Evolutionary conservation across 768 basidiomycete genomes (phyloP).

Genomic region (Tulasnella sp.): DNA sequence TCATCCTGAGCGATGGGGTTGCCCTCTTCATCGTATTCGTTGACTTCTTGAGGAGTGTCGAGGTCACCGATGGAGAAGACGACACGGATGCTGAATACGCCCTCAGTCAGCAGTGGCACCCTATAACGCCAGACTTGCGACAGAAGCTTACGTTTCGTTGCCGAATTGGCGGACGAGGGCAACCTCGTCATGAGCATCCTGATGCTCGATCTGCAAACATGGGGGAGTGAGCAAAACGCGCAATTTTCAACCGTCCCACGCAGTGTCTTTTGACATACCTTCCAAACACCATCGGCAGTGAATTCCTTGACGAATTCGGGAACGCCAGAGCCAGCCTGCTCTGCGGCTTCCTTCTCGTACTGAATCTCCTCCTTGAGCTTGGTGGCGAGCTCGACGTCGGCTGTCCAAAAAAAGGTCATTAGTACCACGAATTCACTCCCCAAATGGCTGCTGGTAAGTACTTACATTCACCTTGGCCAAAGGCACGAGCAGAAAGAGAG

Average conservation of each 20-base stretch:
- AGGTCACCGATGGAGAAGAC: constrained; percentile 93
- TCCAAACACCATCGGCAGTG: constrained; percentile 71
- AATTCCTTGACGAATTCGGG: constrained; percentile 80
- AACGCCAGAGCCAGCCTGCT: constrained; percentile 45
- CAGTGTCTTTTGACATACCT: constrained; percentile 46
- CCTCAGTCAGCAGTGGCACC: neutral
- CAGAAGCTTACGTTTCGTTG: constrained; percentile 39
- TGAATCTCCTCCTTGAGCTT: constrained; percentile 78
- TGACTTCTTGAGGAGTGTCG: constrained; percentile 44
- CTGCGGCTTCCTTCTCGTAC: constrained; percentile 68
- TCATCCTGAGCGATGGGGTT: constrained; percentile 44
- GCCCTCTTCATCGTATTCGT: constrained; percentile 30
- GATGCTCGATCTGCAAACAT: constrained; percentile 35
- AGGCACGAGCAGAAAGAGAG: constrained; percentile 39
- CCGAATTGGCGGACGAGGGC: constrained; percentile 40
- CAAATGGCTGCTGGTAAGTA: constrained; percentile 16
- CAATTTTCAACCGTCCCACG: neutral
- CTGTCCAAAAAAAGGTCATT: constrained; percentile 41
- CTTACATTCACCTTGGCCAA: constrained; percentile 46
- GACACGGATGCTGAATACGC: constrained; percentile 61
- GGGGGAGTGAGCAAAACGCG: neutral
- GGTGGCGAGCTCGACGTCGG: constrained; percentile 67
- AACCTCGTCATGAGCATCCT: constrained; percentile 41
- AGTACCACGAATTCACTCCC: neutral
- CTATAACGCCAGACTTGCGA: neutral